Evolutionary conservation across 73 alveolate genomes (phyloP).

Genomic region (Effrenium voratum): DNA sequence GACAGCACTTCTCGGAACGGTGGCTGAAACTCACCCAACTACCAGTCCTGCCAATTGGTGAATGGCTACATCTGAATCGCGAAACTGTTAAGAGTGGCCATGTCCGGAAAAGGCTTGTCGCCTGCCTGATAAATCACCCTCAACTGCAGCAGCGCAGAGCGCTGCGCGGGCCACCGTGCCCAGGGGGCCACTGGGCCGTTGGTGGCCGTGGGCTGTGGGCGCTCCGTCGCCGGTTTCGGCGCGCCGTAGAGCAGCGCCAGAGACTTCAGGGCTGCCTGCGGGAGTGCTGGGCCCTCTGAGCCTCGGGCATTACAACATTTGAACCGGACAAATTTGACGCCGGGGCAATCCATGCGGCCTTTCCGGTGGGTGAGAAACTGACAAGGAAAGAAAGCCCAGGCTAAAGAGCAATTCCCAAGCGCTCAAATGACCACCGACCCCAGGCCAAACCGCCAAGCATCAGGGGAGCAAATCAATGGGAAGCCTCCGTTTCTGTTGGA

Average conservation of each 20-base stretch:
- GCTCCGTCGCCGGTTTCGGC: not conserved
- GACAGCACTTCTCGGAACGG: no score
- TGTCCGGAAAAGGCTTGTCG: no score
- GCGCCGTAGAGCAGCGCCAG: slow-evolving; percentile 38
- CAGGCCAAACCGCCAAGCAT: not conserved
- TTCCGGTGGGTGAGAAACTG: not conserved
- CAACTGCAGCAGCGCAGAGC: slow-evolving; percentile 48
- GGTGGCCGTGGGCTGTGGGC: not conserved
- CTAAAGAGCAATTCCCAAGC: not conserved
- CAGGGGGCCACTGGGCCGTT: not conserved
- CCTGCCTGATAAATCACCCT: slow-evolving; percentile 34
- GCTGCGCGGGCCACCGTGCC: slow-evolving; percentile 42
- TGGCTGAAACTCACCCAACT: not conserved
- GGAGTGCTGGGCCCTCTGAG: not conserved
- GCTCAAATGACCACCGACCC: not conserved
- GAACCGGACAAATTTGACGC: not conserved
- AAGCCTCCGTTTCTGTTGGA: not conserved
- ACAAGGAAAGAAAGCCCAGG: not conserved
- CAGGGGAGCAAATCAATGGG: not conserved
- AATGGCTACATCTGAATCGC: not conserved
- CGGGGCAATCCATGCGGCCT: not conserved
- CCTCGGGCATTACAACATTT: not conserved
- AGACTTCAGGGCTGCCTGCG: slow-evolving; percentile 57
- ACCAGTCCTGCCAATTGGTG: not conserved
- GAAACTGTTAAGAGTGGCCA: no score